Evolutionary conservation across 164 flowering plant genomes (phyloP).

Genomic region (Liquidambar formosana): DNA sequence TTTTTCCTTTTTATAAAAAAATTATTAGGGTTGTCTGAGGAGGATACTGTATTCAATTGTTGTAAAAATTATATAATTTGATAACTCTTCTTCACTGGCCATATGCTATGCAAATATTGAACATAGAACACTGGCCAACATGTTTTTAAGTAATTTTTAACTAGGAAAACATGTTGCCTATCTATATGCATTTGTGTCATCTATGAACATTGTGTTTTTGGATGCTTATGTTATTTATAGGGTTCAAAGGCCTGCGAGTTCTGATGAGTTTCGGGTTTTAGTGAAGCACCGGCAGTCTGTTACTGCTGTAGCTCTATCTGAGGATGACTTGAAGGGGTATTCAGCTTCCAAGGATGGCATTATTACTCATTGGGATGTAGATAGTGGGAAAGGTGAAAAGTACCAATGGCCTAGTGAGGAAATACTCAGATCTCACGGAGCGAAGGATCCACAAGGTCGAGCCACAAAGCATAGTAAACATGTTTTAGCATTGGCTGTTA

Average conservation of each 20-base stretch:
- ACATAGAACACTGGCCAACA: not conserved
- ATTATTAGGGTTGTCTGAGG: too few relatives aligned
- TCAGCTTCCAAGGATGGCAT: conserved; percentile 96
- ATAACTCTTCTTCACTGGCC: too few relatives aligned
- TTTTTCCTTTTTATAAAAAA: too few relatives aligned
- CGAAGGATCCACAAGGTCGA: conserved; percentile 63
- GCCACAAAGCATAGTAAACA: conserved; percentile 69
- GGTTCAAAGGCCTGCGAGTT: conserved; percentile 58
- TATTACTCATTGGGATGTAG: conserved; percentile 86
- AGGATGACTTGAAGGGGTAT: conserved; percentile 78
- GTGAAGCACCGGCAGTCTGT: conserved; percentile 79
- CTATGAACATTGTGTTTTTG: not conserved
- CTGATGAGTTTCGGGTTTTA: conserved; percentile 52
- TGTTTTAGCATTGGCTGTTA: conserved; percentile 70
- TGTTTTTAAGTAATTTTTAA: not conserved
- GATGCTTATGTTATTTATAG: conserved; percentile 29
- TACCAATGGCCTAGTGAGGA: conserved; percentile 79
- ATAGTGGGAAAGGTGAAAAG: conserved; percentile 69
- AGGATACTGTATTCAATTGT: too few relatives aligned
- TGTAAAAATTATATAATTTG: too few relatives aligned
- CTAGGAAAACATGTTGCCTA: too few relatives aligned
- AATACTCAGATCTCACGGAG: conserved; percentile 66
- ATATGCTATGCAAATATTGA: not conserved
- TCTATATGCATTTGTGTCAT: not conserved
- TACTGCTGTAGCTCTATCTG: conserved; percentile 78